Evolutionary conservation across 2,329 filamentous ascomycete genomes (phyloP).

Genomic region (Diaporthe batatas): DNA sequence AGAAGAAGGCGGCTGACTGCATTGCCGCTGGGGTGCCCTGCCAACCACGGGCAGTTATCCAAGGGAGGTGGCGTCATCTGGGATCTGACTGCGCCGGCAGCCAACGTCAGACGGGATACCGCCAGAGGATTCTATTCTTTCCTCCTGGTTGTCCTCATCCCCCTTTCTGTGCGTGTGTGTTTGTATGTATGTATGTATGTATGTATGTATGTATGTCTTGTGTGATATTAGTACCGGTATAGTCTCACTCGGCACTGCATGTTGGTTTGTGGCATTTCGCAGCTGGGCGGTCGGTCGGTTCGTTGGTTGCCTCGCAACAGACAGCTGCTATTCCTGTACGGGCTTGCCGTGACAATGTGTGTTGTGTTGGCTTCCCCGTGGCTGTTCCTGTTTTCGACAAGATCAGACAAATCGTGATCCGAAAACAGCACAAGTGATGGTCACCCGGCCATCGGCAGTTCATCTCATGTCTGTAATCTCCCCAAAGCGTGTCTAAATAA

Average conservation of each 20-base stretch:
- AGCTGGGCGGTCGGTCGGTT: neutral
- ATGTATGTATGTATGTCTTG: too few relatives aligned
- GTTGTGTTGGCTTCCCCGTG: neutral
- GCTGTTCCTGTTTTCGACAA: neutral
- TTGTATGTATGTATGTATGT: too few relatives aligned
- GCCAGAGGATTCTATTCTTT: neutral
- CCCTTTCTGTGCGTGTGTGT: neutral
- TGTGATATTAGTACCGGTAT: neutral
- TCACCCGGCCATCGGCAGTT: conserved; percentile 16
- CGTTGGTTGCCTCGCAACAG: conserved; percentile 17
- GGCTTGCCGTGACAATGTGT: too few relatives aligned
- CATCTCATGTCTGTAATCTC: conserved; percentile 22
- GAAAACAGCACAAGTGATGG: conserved; percentile 9
- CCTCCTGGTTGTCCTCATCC: neutral
- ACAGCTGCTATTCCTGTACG: neutral
- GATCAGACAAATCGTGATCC: neutral
- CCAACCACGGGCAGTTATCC: neutral
- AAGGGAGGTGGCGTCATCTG: conserved; percentile 6
- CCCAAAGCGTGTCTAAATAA: neutral
- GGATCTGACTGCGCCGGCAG: conserved; percentile 25
- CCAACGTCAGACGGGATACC: conserved; percentile 22
- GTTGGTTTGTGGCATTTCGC: neutral
- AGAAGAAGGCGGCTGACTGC: conserved; percentile 2
- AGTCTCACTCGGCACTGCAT: neutral
- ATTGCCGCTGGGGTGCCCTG: conserved; percentile 4